A percentile compares a stretch with the other conserved stretches of the same genome.
These are phyloP conservation scores for Mycocalia duriaeana DNA, from an alignment of 1,284 basidiomycete genomes.

Conservation along the genomic window DNA sequence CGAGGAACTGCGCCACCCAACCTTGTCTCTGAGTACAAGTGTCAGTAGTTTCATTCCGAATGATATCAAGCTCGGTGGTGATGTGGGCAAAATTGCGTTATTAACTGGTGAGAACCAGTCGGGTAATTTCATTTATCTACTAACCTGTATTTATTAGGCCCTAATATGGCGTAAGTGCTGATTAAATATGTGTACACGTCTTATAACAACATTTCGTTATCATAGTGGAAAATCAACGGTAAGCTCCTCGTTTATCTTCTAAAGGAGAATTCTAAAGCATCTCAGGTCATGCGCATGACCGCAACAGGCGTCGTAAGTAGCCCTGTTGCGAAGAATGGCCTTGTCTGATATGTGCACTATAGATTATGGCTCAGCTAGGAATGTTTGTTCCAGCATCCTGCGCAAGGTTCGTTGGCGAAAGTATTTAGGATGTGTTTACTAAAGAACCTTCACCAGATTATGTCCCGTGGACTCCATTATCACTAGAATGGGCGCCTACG, in stretches of 20 bases:
- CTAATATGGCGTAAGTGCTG: slow-evolving; percentile 80
- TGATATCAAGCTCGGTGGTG: slow-evolving; percentile 81
- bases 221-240: slow-evolving; percentile 82
- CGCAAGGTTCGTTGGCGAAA: slow-evolving; percentile 54
- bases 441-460: slow-evolving; percentile 40
- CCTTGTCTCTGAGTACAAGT: slow-evolving; percentile 55
- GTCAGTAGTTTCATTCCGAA: slow-evolving; percentile 89
- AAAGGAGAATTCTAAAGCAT: slow-evolving; percentile 2
- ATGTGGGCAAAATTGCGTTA: slow-evolving; percentile 76
- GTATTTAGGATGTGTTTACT: slow-evolving; percentile 1
- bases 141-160: slow-evolving; percentile 45
- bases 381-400: slow-evolving; percentile 89
- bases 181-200: slow-evolving; percentile 1
- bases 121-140: not conserved
- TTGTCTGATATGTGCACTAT: not conserved
- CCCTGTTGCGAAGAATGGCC: not conserved
- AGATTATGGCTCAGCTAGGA: slow-evolving; percentile 97
- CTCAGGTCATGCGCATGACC: slow-evolving; percentile 90
- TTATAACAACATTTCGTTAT: slow-evolving; percentile 9
- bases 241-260: slow-evolving; percentile 17
- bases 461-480: slow-evolving; percentile 92
- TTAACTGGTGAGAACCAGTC: slow-evolving; percentile 68
- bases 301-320: slow-evolving; percentile 75
- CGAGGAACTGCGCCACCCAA: slow-evolving; percentile 71
- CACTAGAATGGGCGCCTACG: slow-evolving; percentile 97